Conservation (phyloP, 2,329 filamentous ascomycete genomes). For the Fusarium mundagurra region DNA sequence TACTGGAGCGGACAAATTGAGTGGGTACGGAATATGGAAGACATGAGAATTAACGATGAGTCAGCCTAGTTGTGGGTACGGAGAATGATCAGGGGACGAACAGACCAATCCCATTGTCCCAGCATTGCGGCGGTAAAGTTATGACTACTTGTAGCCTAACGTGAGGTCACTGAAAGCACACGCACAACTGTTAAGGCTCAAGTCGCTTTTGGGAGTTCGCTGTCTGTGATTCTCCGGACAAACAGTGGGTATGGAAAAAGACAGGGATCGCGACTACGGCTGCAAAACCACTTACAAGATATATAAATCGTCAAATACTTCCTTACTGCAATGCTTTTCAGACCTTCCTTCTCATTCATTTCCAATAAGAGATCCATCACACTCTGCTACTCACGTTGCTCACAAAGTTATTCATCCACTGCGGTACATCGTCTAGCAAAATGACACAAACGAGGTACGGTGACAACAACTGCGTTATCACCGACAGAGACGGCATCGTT, state of each 20-base stretch:
- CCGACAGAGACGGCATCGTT: not conserved
- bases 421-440: not conserved
- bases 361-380: not conserved
- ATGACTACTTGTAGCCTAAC: not conserved
- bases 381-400: not conserved
- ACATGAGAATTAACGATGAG: not conserved
- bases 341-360: not conserved
- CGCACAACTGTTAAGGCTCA: not conserved
- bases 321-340: not conserved
- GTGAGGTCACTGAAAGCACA: accelerated
- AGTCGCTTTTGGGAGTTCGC: not conserved
- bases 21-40: not conserved
- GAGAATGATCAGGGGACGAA: not conserved
- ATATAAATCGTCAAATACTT: not conserved
- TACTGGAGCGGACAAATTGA: not conserved
- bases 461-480: not conserved
- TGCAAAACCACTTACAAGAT: not conserved
- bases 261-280: not conserved
- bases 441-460: not conserved
- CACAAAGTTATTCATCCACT: not conserved
- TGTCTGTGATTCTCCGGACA: not conserved
- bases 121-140: accelerated
- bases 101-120: not conserved
- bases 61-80: not conserved
- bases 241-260: not conserved